Conservation (phyloP, 108 stramenopile species). For the Fistulifera solaris region DNA sequence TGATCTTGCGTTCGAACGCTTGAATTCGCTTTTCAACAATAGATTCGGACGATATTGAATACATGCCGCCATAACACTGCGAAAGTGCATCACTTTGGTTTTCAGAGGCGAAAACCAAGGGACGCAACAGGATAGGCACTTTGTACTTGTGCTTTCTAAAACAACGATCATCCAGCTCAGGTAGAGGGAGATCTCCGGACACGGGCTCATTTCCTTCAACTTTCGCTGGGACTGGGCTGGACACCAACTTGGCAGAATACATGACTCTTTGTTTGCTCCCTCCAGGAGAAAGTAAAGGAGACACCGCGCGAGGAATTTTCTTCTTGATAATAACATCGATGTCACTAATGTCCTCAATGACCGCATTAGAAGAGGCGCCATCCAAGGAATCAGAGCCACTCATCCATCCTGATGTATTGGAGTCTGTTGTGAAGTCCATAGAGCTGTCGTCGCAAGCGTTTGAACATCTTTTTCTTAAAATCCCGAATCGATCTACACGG, state of each 20-base stretch:
- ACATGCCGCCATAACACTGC: not conserved
- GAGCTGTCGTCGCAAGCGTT: not conserved
- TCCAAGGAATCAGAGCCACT: not conserved
- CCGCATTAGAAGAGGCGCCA: not conserved
- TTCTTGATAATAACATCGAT: not conserved
- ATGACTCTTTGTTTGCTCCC: not conserved
- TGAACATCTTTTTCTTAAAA: too few relatives aligned
- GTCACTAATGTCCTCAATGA: not conserved
- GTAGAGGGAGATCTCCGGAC: too few relatives aligned
- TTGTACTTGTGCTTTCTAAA: slow-evolving; percentile 1
- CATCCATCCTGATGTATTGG: slow-evolving; percentile 8
- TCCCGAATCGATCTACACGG: too few relatives aligned
- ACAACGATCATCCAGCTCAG: too few relatives aligned
- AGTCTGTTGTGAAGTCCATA: slow-evolving; percentile 6
- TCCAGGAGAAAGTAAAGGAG: not conserved
- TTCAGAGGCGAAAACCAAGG: not conserved
- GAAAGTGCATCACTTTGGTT: not conserved
- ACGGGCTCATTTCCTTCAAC: too few relatives aligned
- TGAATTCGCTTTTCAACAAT: not conserved
- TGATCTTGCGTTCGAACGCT: not conserved
- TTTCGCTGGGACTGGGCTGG: too few relatives aligned
- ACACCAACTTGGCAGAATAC: not conserved
- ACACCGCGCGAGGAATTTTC: not conserved
- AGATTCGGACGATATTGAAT: not conserved
- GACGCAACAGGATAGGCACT: not conserved